A percentile compares a stretch with the other conserved stretches of the same genome.
Conservation (phyloP, 129 eudicot genomes). For the Silybum marianum region DNA sequence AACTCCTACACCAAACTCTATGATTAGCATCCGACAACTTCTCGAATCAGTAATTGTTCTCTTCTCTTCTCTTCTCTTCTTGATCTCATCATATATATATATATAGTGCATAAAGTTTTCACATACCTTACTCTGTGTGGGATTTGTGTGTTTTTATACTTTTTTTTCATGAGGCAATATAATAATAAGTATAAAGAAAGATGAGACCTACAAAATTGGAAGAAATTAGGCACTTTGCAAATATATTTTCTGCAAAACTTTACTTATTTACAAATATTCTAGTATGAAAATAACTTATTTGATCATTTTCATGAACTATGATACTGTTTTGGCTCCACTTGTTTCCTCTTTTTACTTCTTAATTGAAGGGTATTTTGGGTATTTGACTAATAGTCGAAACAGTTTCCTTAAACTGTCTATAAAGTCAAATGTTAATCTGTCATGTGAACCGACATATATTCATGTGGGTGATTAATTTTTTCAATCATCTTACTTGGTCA, state of each 20-base stretch:
- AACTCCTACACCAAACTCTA: slow-evolving; percentile 63
- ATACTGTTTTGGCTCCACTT: background rate
- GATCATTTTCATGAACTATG: background rate
- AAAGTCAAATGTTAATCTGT: too few relatives aligned
- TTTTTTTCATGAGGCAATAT: too few relatives aligned
- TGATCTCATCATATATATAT: too few relatives aligned
- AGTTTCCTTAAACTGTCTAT: background rate
- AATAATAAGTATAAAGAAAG: too few relatives aligned
- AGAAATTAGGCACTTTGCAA: background rate
- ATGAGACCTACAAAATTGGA: background rate
- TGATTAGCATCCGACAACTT: slow-evolving; percentile 95
- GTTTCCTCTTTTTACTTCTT: background rate
- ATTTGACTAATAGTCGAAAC: background rate
- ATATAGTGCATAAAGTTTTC: background rate
- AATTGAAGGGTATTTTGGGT: background rate
- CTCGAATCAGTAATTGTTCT: slow-evolving; percentile 95
- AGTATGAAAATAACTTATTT: background rate
- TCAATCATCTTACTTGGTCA: too few relatives aligned
- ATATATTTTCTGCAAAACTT: background rate
- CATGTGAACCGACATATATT: too few relatives aligned
- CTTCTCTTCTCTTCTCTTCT: too few relatives aligned
- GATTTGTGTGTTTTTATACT: background rate
- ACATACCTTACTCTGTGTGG: background rate
- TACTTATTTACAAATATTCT: background rate
- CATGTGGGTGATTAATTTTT: too few relatives aligned